Base-by-base conservation (phyloP, 352 stramenopile genomes). In the Globisporangium nodosum region DNA sequence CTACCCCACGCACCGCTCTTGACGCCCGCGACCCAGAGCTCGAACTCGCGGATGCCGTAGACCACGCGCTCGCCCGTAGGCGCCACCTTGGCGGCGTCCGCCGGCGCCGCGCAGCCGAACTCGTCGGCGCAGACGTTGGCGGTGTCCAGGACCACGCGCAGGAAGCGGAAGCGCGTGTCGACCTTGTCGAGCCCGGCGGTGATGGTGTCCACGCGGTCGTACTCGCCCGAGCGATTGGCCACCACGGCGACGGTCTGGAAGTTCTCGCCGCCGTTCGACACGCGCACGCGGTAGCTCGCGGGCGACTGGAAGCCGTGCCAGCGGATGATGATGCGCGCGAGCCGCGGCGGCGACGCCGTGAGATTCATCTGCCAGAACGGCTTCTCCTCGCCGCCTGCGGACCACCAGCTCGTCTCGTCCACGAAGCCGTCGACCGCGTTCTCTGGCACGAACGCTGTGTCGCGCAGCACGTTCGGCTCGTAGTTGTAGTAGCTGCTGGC, bases 341-440 rank as follows among this genome's bases (percentile, higher is more conserved):
- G 60, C 1, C 62, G 63, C 4, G 79, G 67, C 49, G 68, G 69
- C 39, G 76, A 52, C 0, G 64, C 50, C 18, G 78, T 86, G 61
- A 93, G 69, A 58, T 92, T 90, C 18, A 90, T 64, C 66, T 92
- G 83, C 75, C 81, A 92, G 61, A 83, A 92, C 2, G 86, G 66
- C 11, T 63, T 55, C 42, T 85, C 67, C 46, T 76, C 63, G 47
- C 83, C 70, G 39, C 78, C 83, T 5, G 73, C 73, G 3, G 81
- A 88, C 83, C 83, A 93, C 83, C 83, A 93, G 53, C 83, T 92
- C 55, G 73, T 89, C 56, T 85, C 66, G 54, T 76, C 70, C 5
- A 78, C 54, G 47, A 91, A 84, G 24, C 83, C 83, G 57, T 92
- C 83, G 62, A 88, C 82, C 20, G 78, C 83, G 49, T 90, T 89